These are phyloP conservation scores for Hygrophoropsis aurantiaca DNA, from an alignment of 768 basidiomycete species.

Conservation along the genomic window DNA sequence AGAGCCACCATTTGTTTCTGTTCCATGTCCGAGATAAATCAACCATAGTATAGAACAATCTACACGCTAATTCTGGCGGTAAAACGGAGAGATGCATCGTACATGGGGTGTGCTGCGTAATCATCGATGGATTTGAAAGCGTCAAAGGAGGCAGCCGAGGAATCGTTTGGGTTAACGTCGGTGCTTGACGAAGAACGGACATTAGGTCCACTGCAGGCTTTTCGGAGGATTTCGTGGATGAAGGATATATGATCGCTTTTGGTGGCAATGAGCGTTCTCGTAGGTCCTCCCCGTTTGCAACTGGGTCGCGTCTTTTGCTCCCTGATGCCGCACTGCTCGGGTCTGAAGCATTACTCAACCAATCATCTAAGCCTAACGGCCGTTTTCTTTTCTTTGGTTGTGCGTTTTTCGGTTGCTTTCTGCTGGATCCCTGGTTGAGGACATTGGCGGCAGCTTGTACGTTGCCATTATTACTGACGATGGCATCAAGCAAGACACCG, in stretches of 20 bases:
- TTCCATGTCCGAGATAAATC: constrained; percentile 62
- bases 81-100: constrained; percentile 70
- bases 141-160: constrained; percentile 56
- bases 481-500: constrained; percentile 53
- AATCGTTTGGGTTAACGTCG: constrained; percentile 29
- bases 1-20: constrained; percentile 82
- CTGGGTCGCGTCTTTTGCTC: constrained; percentile 14
- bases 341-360: constrained; percentile 44
- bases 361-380: constrained; percentile 45
- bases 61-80: constrained; percentile 73
- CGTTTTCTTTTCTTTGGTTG: constrained; percentile 49
- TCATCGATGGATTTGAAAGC: constrained; percentile 60
- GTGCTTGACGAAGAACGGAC: constrained; percentile 54
- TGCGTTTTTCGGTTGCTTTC: constrained; percentile 11
- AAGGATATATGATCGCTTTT: constrained; percentile 14
- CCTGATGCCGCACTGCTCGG: constrained; percentile 6
- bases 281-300: constrained; percentile 2
- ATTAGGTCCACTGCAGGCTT: constrained; percentile 49
- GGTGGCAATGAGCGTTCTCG: constrained; percentile 7
- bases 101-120: constrained; percentile 71
- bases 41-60: constrained; percentile 72
- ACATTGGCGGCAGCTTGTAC: constrained; percentile 47
- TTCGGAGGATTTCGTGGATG: constrained; percentile 15
- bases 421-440: constrained; percentile 33
- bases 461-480: constrained; percentile 58